phyloP scores from a whole-genome alignment of 768 basidiomycete species.

The Russula virescens region DNA sequence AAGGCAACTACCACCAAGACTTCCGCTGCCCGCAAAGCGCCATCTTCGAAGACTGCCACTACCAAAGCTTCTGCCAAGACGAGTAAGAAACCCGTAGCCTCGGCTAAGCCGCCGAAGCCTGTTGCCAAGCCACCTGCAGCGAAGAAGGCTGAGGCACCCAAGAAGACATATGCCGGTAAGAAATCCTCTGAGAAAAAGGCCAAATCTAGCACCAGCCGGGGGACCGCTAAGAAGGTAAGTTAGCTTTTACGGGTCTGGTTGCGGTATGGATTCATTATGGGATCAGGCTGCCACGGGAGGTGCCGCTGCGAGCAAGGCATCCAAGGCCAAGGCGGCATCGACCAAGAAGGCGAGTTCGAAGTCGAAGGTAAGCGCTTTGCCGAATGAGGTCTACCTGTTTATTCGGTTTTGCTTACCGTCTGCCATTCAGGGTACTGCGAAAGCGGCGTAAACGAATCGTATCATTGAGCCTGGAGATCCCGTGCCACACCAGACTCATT shows the following conservation, averaged over 20 bases:
- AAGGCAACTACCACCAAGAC: conserved; percentile 28
- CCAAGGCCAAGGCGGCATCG: conserved; percentile 28
- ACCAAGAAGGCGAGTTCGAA: conserved; percentile 27
- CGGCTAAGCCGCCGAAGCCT: conserved; percentile 14
- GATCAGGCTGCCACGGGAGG: conserved; percentile 50
- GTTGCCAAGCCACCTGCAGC: conserved; percentile 28
- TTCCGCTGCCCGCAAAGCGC: conserved; percentile 30
- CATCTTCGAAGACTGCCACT: conserved; percentile 20
- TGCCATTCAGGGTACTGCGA: conserved; percentile 2
- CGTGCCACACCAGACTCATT: not conserved
- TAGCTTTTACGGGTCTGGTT: not conserved
- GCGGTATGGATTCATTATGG: not conserved
- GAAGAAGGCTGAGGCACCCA: conserved; percentile 25
- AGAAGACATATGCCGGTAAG: conserved; percentile 25
- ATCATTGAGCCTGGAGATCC: not conserved
- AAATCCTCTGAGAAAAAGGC: conserved; percentile 22
- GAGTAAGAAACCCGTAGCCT: conserved; percentile 13
- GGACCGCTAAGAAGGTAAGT: conserved; percentile 58
- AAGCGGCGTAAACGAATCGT: conserved; percentile 1
- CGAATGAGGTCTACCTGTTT: not conserved
- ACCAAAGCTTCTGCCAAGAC: conserved; percentile 21
- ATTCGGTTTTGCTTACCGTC: not conserved
- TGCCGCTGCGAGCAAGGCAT: conserved; percentile 30
- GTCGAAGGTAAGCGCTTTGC: conserved; percentile 7
- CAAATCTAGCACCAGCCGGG: conserved; percentile 34